Percentiles rank a stretch among this genome's conserved stretches.
Evolutionary conservation across 495 filamentous ascomycete genomes (phyloP).

Genomic region (Pyrenula aspistea): DNA sequence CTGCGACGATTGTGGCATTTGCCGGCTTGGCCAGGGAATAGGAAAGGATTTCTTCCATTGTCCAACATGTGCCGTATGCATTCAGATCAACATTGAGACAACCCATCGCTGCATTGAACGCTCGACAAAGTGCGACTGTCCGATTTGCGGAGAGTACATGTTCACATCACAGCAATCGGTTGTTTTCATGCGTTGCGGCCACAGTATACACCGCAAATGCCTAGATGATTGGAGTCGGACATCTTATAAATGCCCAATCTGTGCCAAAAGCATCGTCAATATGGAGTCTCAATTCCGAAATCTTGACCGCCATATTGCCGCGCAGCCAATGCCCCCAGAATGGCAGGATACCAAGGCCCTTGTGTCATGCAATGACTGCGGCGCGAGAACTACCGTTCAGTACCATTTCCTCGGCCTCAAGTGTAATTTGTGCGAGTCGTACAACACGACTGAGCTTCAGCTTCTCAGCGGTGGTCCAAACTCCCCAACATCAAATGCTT

Average conservation of each 20-base stretch:
- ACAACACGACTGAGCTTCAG: slow-evolving; percentile 68
- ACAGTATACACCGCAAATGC: slow-evolving; percentile 86
- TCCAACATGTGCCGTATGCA: slow-evolving; percentile 91
- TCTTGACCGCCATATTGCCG: slow-evolving; percentile 70
- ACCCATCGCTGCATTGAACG: slow-evolving; percentile 93
- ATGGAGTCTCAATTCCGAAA: slow-evolving; percentile 95
- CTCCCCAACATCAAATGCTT: slow-evolving; percentile 9
- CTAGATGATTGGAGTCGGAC: slow-evolving; percentile 71
- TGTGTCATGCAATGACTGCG: slow-evolving; percentile 90
- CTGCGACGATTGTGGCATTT: slow-evolving; percentile 93
- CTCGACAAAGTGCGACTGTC: slow-evolving; percentile 89
- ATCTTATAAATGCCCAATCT: slow-evolving; percentile 91
- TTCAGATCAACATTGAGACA: slow-evolving; percentile 65
- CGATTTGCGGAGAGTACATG: slow-evolving; percentile 97
- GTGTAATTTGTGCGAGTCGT: slow-evolving; percentile 74
- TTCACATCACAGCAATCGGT: slow-evolving; percentile 85
- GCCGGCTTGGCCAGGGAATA: slow-evolving; percentile 77
- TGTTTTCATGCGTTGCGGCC: slow-evolving; percentile 90
- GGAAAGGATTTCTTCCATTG: slow-evolving; percentile 97
- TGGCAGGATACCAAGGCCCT: slow-evolving; percentile 70
- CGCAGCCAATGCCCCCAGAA: slow-evolving; percentile 81
- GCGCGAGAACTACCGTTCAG: slow-evolving; percentile 65
- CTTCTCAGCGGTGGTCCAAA: slow-evolving; percentile 29
- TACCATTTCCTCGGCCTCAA: slow-evolving; percentile 95
- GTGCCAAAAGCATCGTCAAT: slow-evolving; percentile 84